Conservation (phyloP, 768 basidiomycete species). For the Pleurotus platypus region DNA sequence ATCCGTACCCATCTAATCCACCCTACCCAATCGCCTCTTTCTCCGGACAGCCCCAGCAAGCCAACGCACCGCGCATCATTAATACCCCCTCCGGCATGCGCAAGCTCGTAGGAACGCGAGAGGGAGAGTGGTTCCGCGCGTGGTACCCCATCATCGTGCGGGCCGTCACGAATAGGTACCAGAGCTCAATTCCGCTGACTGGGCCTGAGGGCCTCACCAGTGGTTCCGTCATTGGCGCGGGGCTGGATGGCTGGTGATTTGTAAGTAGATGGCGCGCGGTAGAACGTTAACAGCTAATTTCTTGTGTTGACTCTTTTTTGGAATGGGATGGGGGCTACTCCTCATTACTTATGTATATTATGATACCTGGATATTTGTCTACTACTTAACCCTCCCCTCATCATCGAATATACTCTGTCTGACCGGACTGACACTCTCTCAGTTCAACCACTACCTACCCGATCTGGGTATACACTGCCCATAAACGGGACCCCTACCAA, state of each 20-base stretch:
- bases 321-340: not conserved
- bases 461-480: too few relatives aligned
- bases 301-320: not conserved
- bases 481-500: too few relatives aligned
- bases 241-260: too few relatives aligned
- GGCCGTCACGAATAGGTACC: constrained; percentile 46
- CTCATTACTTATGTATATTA: too few relatives aligned
- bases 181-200: constrained; percentile 31
- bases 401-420: too few relatives aligned
- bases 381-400: too few relatives aligned
- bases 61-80: constrained; percentile 19
- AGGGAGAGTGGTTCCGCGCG: constrained; percentile 74
- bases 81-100: constrained; percentile 31
- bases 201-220: not conserved
- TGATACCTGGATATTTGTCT: too few relatives aligned
- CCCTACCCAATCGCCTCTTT: not conserved
- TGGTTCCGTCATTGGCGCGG: not conserved
- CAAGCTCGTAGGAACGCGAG: constrained; percentile 54
- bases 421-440: too few relatives aligned
- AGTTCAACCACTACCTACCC: too few relatives aligned
- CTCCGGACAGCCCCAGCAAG: too few relatives aligned
- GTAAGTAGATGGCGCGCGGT: too few relatives aligned
- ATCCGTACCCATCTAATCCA: too few relatives aligned
- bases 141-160: constrained; percentile 71
- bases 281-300: not conserved